These are phyloP conservation scores for Eimeria sp. DNA, from an alignment of 169 alveolate species.

Conservation along the genomic window DNA sequence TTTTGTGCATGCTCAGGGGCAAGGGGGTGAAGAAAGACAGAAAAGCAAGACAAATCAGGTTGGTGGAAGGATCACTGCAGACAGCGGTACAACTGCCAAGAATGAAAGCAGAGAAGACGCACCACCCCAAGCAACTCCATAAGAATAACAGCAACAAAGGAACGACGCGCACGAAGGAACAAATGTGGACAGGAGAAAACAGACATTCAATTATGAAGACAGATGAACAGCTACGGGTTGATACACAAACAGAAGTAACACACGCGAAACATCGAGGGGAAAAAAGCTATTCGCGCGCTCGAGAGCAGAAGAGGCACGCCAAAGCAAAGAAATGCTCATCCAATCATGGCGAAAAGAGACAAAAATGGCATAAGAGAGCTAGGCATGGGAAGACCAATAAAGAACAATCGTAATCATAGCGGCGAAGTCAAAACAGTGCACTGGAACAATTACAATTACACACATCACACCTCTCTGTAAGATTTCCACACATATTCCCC, in stretches of 20 bases:
- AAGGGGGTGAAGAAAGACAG: not conserved
- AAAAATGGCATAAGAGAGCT: not conserved
- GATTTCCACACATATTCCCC: constrained; percentile 84
- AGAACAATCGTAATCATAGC: too few species aligned
- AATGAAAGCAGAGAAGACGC: not conserved
- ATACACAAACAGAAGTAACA: not conserved
- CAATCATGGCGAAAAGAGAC: not conserved
- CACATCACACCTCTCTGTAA: constrained; percentile 68
- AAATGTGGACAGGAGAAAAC: not conserved
- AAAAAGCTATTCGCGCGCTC: not conserved
- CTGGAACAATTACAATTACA: not conserved
- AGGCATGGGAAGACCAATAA: not conserved
- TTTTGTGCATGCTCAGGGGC: not conserved
- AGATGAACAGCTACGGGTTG: not conserved
- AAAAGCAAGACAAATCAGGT: not conserved
- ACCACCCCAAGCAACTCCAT: not conserved
- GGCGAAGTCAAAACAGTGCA: too few species aligned
- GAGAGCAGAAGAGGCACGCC: not conserved
- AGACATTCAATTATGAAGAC: not conserved
- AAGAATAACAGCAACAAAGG: not conserved
- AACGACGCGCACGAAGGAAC: not conserved
- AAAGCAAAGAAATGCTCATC: not conserved
- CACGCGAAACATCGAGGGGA: not conserved
- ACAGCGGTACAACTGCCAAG: not conserved
- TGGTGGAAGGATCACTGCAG: not conserved